Conservation (phyloP, 768 basidiomycete species). For the Lanmaoa rubissima region DNA sequence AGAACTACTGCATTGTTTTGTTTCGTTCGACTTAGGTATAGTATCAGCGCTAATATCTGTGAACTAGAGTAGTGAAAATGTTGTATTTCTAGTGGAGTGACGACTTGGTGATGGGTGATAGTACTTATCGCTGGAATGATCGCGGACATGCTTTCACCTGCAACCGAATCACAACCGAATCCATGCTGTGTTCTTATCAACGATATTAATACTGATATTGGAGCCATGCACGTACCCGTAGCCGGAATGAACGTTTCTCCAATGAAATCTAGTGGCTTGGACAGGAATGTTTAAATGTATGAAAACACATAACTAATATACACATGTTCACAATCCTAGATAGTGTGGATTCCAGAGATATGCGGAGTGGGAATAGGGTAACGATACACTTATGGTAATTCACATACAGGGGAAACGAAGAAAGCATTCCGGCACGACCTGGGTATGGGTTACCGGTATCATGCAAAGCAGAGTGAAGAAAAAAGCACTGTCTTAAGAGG, state of each 20-base stretch:
- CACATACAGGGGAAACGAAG: conserved; percentile 24
- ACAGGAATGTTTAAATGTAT: conserved; percentile 8
- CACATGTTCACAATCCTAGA: too few species aligned
- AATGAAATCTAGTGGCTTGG: too few species aligned
- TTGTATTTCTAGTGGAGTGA: too few species aligned
- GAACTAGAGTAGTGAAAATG: too few species aligned
- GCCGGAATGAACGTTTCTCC: not conserved
- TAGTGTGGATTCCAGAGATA: not conserved
- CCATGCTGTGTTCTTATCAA: not conserved
- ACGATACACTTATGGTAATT: not conserved
- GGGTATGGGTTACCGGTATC: not conserved
- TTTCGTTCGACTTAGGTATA: too few species aligned
- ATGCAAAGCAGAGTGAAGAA: not conserved
- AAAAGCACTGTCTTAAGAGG: conserved; percentile 1
- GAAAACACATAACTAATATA: conserved; percentile 33
- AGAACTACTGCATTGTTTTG: too few species aligned
- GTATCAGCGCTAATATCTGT: too few species aligned
- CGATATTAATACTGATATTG: not conserved
- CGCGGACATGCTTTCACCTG: not conserved
- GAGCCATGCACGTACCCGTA: too few species aligned
- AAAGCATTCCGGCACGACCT: not conserved
- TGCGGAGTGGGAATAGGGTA: too few species aligned
- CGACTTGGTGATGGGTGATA: too few species aligned
- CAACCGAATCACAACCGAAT: not conserved
- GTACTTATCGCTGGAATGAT: not conserved